Percentiles rank a stretch among this genome's conserved stretches.
phyloP scores from a whole-genome alignment of 1,139 yeast genomes.

The Blastobotrys arbuscula region DNA sequence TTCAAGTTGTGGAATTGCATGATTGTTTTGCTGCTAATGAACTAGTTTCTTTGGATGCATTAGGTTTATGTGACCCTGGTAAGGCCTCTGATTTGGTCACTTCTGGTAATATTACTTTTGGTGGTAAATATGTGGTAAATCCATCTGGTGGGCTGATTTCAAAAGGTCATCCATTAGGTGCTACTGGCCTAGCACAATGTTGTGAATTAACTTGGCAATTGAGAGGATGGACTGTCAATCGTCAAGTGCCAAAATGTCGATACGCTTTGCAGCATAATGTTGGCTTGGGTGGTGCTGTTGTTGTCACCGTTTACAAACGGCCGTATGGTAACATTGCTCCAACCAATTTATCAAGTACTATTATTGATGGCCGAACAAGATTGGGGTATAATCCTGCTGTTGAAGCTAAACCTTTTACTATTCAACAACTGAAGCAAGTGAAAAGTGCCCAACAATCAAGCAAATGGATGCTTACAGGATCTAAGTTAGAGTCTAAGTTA shows the following conservation, averaged over 20 bases:
- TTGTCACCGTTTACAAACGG: slow-evolving; percentile 26
- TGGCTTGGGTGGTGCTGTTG: slow-evolving; percentile 30
- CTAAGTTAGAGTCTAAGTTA: slow-evolving; percentile 3
- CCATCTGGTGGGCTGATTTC: slow-evolving; percentile 31
- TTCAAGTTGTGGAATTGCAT: slow-evolving; percentile 31
- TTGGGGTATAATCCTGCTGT: slow-evolving; percentile 31
- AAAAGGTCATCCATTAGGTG: slow-evolving; percentile 33
- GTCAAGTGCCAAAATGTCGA: slow-evolving; percentile 25
- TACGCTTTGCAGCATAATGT: slow-evolving; percentile 30
- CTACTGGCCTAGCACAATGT: slow-evolving; percentile 32
- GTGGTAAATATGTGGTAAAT: slow-evolving; percentile 29
- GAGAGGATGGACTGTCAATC: slow-evolving; percentile 31
- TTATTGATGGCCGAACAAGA: slow-evolving; percentile 25
- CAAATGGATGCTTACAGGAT: slow-evolving; percentile 16
- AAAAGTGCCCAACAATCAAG: slow-evolving; percentile 14
- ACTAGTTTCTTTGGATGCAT: slow-evolving; percentile 27
- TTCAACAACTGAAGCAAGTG: slow-evolving; percentile 16
- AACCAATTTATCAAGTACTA: slow-evolving; percentile 10
- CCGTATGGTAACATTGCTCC: slow-evolving; percentile 24
- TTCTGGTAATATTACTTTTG: slow-evolving; percentile 28
- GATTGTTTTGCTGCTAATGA: slow-evolving; percentile 33
- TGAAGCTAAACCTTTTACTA: slow-evolving; percentile 26
- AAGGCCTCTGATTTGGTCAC: slow-evolving; percentile 27
- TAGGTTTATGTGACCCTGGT: slow-evolving; percentile 28
- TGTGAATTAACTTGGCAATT: slow-evolving; percentile 31